These are phyloP conservation scores for Leccinum ambiguum DNA, from an alignment of 1,284 basidiomycete species.

Conservation along the genomic window DNA sequence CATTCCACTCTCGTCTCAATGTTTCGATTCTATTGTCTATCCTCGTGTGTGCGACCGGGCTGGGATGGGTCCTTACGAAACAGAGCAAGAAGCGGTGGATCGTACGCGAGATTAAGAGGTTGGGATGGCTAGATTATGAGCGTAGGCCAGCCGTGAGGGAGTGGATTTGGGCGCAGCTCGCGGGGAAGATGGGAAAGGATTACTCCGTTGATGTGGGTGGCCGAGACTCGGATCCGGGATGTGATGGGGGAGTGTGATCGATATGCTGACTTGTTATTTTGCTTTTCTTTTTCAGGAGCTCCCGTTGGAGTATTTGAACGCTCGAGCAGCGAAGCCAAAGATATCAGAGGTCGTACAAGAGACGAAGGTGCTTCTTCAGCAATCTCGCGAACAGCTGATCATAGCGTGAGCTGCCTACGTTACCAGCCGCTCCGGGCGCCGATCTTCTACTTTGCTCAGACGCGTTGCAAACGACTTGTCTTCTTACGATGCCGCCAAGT, in stretches of 20 bases:
- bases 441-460: conserved; percentile 39
- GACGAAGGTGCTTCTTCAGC: conserved; percentile 88
- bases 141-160: conserved; percentile 62
- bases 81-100: conserved; percentile 96
- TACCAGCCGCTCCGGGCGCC: neutral
- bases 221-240: neutral
- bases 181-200: conserved; percentile 91
- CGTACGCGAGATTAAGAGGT: conserved; percentile 73
- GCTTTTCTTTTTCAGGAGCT: conserved; percentile 51
- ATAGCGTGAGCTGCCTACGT: conserved; percentile 67
- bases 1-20: conserved; percentile 33
- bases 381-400: conserved; percentile 85
- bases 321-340: conserved; percentile 45
- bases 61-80: conserved; percentile 91
- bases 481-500: conserved; percentile 77
- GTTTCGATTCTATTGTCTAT: conserved; percentile 41
- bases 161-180: conserved; percentile 88
- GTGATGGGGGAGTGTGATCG: conserved; percentile 32
- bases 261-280: neutral
- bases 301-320: conserved; percentile 64
- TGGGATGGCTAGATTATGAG: conserved; percentile 86
- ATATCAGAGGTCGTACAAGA: conserved; percentile 88
- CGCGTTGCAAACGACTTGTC: conserved; percentile 83
- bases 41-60: conserved; percentile 50
- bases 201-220: conserved; percentile 85